Percentiles rank a stretch among this genome's conserved stretches.
These are phyloP conservation scores for Fusarium sulawesiense DNA, from an alignment of 2,329 filamentous ascomycete genomes.

Conservation along the genomic window DNA sequence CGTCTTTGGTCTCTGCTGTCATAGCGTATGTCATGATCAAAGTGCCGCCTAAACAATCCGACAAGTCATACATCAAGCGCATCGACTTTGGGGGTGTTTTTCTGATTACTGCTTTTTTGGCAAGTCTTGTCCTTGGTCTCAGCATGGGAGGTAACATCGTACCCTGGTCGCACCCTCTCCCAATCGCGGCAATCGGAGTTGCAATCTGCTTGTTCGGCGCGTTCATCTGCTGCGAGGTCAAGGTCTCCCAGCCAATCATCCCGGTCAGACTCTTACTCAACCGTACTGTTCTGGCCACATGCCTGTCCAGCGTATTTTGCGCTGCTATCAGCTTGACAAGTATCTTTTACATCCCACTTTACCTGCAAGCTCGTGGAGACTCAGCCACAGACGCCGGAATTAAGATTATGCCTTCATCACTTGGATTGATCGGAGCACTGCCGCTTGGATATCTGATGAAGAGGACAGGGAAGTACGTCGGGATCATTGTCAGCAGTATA, in stretches of 20 bases:
- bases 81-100: conserved; percentile 79
- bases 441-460: conserved; percentile 77
- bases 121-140: conserved; percentile 76
- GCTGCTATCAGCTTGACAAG: conserved; percentile 79
- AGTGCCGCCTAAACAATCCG: conserved; percentile 75
- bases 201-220: conserved; percentile 66
- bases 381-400: conserved; percentile 74
- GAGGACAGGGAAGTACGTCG: conserved; percentile 70
- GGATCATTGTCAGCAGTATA: conserved; percentile 54
- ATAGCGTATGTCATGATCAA: background rate
- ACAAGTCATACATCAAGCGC: conserved; percentile 71
- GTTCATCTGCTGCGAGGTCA: conserved; percentile 73
- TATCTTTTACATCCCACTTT: conserved; percentile 67
- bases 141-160: conserved; percentile 80
- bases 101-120: conserved; percentile 69
- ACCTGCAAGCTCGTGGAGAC: conserved; percentile 77
- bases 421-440: conserved; percentile 74
- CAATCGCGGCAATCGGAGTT: conserved; percentile 71
- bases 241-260: conserved; percentile 77
- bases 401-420: conserved; percentile 73
- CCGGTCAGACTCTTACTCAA: conserved; percentile 77
- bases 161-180: conserved; percentile 78
- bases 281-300: conserved; percentile 76
- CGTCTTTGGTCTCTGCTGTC: background rate
- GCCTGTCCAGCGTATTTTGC: conserved; percentile 76